Conservation (phyloP, 2,329 filamentous ascomycete genomes). For the Byssochlamys sp. region DNA sequence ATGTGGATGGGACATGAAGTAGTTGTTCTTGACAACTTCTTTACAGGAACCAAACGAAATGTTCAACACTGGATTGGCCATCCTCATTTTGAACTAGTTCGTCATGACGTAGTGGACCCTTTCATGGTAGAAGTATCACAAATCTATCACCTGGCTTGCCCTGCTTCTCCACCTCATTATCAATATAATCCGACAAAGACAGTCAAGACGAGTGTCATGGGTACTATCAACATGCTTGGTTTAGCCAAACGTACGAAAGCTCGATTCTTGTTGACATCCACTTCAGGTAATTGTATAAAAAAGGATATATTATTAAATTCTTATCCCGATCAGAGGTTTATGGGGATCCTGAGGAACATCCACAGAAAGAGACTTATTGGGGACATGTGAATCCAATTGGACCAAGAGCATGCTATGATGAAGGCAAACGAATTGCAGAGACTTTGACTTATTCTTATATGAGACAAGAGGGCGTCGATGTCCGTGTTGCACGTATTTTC, state of each 20-base stretch:
- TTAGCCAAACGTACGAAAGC: constrained; percentile 19
- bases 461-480: constrained; percentile 16
- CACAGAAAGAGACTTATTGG: constrained; percentile 23
- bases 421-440: constrained; percentile 34
- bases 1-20: constrained; percentile 7
- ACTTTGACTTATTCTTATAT: constrained; percentile 26
- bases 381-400: constrained; percentile 36
- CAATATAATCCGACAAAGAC: constrained; percentile 23
- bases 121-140: constrained; percentile 17
- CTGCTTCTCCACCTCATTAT: constrained; percentile 23
- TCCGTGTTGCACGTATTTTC: constrained; percentile 26
- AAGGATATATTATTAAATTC: neutral
- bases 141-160: constrained; percentile 26
- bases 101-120: neutral
- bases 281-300: constrained; percentile 13
- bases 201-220: constrained; percentile 21
- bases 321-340: constrained; percentile 15
- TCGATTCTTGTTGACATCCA: constrained; percentile 22
- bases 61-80: constrained; percentile 5
- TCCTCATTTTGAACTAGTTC: constrained; percentile 2
- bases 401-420: constrained; percentile 34
- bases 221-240: constrained; percentile 22
- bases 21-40: constrained; percentile 10
- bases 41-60: constrained; percentile 8
- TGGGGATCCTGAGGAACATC: constrained; percentile 21